phyloP scores from a whole-genome alignment of 257 asterid species.

The Petunia axillaris region DNA sequence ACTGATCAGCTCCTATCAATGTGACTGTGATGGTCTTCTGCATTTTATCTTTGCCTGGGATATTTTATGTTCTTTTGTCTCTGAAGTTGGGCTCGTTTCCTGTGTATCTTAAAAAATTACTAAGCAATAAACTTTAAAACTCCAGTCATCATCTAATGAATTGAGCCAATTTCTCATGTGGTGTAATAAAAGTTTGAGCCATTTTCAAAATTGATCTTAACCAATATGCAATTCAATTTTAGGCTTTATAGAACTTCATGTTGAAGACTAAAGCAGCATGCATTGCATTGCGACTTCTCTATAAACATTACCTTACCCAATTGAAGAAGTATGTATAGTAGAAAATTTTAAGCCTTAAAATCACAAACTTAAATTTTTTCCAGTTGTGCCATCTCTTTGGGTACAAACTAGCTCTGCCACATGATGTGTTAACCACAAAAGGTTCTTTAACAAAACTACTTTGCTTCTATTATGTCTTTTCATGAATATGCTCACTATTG shows the following conservation, averaged over 20 bases:
- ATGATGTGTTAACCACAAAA: no score
- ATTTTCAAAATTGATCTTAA: neutral
- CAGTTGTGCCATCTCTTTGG: no score
- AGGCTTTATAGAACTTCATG: no score
- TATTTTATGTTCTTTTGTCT: neutral
- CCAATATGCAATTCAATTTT: neutral
- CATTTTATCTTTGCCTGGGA: neutral
- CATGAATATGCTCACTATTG: slow-evolving; percentile 13
- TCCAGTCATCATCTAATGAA: slow-evolving; percentile 12
- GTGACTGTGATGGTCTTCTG: neutral
- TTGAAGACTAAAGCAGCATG: no score
- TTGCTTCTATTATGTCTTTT: neutral
- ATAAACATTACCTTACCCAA: no score
- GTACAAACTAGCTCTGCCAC: no score
- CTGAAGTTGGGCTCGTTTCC: neutral
- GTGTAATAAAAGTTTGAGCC: neutral
- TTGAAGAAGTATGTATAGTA: neutral
- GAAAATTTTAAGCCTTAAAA: neutral
- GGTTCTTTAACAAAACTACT: neutral
- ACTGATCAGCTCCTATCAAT: neutral
- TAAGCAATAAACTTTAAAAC: neutral
- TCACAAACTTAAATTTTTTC: no score
- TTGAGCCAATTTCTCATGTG: neutral
- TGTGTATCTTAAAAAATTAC: neutral
- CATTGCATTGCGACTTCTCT: no score